Evolutionary conservation across 108 stramenopile species (phyloP).

Genomic region (Nitzschia putrida): DNA sequence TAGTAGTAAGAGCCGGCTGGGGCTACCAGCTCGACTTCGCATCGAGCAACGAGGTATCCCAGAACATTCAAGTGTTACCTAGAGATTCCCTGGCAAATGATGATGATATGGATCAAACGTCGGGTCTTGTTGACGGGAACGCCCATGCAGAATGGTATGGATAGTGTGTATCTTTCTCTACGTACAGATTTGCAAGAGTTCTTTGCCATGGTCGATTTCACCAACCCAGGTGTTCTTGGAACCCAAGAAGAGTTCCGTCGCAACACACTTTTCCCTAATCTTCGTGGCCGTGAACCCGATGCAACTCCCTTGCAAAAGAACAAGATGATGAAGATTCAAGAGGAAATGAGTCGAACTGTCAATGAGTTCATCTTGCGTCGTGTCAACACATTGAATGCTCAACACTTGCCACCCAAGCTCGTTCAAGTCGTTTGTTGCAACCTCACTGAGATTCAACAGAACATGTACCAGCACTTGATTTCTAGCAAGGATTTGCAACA

Average conservation of each 20-base stretch:
- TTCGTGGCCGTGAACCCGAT: conserved; percentile 94
- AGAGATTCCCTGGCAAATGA: too few relatives aligned
- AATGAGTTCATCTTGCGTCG: conserved; percentile 96
- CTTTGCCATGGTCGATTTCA: conserved; percentile 97
- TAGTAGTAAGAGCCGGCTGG: too few relatives aligned
- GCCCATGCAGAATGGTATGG: conserved; percentile 79
- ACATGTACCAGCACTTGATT: conserved; percentile 94
- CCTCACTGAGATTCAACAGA: conserved; percentile 91
- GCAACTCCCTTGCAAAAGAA: conserved; percentile 86
- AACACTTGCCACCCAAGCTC: conserved; percentile 97
- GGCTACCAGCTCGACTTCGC: too few relatives aligned
- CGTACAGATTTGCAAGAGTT: conserved; percentile 86
- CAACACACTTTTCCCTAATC: conserved; percentile 80
- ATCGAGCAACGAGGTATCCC: too few relatives aligned
- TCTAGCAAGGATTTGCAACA: conserved; percentile 92
- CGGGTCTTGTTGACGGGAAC: conserved; percentile 95
- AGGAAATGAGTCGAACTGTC: conserved; percentile 88
- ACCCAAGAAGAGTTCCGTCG: conserved; percentile 86
- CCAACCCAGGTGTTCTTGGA: conserved; percentile 90
- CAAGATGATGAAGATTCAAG: conserved; percentile 82
- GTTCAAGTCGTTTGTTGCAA: conserved; percentile 98
- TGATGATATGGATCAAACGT: too few relatives aligned
- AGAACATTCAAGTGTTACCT: too few relatives aligned
- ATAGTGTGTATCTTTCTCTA: conserved; percentile 22
- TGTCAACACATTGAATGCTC: conserved; percentile 95